Conservation (phyloP, 441 rosid genomes). For the Pelargonium australe region DNA sequence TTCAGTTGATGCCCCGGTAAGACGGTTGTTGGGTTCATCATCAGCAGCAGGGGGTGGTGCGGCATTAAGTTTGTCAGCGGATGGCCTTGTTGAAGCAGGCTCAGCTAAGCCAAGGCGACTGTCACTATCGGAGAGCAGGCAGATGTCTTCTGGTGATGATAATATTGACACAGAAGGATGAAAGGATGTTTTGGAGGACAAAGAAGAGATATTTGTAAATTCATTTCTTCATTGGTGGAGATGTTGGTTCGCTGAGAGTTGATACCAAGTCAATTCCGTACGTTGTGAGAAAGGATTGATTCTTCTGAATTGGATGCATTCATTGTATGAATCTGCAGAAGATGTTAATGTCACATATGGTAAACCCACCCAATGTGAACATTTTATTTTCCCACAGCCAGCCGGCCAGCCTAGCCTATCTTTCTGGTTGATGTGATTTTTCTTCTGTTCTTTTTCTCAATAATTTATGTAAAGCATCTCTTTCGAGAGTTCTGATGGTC, state of each 20-base stretch:
- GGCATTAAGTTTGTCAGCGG: conserved; percentile 45
- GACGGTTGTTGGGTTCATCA: conserved; percentile 44
- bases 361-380: conserved; percentile 39
- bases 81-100: conserved; percentile 67
- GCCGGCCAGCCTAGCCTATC: background rate
- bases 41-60: conserved; percentile 34
- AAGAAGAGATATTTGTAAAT: conserved; percentile 46
- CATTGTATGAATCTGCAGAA: conserved; percentile 36
- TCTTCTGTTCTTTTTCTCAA: background rate
- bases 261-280: conserved; percentile 30
- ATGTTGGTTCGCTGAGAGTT: conserved; percentile 42
- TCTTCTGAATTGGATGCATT: conserved; percentile 41
- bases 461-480: conserved; percentile 9
- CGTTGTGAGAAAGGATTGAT: conserved; percentile 31
- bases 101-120: conserved; percentile 51
- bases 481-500: background rate
- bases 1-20: conserved; percentile 50
- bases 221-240: conserved; percentile 48
- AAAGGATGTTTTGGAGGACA: conserved; percentile 17
- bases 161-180: conserved; percentile 8
- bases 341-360: conserved; percentile 38
- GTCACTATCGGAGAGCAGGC: conserved; percentile 76
- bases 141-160: conserved; percentile 65
- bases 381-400: conserved; percentile 29
- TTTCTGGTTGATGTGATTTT: conserved; percentile 13